Evolutionary conservation across 257 asterid species (phyloP), one percentile per base, ranked within the genome.

Genomic region (Ilex asprella): DNA sequence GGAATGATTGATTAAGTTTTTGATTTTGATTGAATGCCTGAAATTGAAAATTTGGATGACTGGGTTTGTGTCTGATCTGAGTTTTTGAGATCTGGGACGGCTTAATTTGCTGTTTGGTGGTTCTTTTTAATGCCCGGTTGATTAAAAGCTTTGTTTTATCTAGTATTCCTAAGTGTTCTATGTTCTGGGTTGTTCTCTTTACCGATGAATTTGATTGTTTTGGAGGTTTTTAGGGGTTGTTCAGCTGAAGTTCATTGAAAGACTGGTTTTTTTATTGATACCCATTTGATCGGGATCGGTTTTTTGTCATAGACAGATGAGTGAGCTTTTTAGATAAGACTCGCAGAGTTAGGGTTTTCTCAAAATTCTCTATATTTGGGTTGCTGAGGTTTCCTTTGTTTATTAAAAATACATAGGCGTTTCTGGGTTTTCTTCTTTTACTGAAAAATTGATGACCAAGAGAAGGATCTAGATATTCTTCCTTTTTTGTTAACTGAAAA

Each of bases 61-160:
- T 53, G n/a, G 75, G 75, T 59, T 57, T 58, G 30, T 67, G 61
- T 72, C 78, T 89, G 95, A 89, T 89, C 95, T 85, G 82, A 78
- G 61, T 63, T 79, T 62, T 41, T 14, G 83, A 77, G 97, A 93
- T 85, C 94, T 82, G 70, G 67, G 46, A 59, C 16, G 12, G 61
- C 12, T 52, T 59, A 63, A 39, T 43, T 66, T 21, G 39, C n/a
- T 56, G 63, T 57, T 72, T 67, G 50, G 41, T 57, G 58, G 67
- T 55, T 76, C 12, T 7, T 11, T 6, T 6, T 41, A 62, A 21
- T 75, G 70, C 60, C 66, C 54, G 56, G 59, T 76, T 76, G 78
- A 76, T 82, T 50, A 16, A 58, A 68, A 73, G 75, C 15, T 66
- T 71, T 56, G 67, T 62, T 75, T 49, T 49, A 4, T 49, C 0